These are phyloP conservation scores for Globisporangium acanthophoron DNA, from an alignment of 352 stramenopile species.

Conservation along the genomic window DNA sequence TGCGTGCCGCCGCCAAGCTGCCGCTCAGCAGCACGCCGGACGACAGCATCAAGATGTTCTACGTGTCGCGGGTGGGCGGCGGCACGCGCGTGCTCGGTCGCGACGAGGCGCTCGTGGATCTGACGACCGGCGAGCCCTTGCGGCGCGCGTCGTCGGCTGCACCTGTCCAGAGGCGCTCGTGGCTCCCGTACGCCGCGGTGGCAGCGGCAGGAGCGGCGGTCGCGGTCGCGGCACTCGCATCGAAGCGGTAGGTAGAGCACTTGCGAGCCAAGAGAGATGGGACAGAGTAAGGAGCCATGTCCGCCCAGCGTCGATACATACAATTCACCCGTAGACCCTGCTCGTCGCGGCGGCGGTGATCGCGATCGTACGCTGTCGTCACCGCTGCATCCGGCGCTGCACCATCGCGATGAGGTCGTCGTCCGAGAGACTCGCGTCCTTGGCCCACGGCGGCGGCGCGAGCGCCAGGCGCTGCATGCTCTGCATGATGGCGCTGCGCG, in stretches of 20 bases:
- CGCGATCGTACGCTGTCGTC: too few relatives aligned
- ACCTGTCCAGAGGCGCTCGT: background rate
- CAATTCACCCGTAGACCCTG: too few relatives aligned
- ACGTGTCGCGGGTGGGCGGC: conserved; percentile 55
- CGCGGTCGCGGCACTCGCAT: conserved; percentile 12
- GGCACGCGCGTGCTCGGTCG: conserved; percentile 32
- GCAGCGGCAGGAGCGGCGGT: conserved; percentile 4
- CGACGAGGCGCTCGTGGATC: conserved; percentile 45
- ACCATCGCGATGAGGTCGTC: conserved; percentile 51
- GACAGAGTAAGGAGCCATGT: background rate
- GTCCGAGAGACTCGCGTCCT: conserved; percentile 33
- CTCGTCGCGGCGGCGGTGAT: too few relatives aligned
- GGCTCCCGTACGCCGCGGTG: conserved; percentile 5
- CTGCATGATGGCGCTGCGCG: conserved; percentile 38
- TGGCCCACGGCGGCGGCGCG: conserved; percentile 40
- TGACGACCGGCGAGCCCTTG: conserved; percentile 29
- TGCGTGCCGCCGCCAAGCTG: conserved; percentile 17
- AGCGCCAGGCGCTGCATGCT: conserved; percentile 50
- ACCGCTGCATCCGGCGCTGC: conserved; percentile 2
- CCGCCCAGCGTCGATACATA: too few relatives aligned
- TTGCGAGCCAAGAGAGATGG: too few relatives aligned
- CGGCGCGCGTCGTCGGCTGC: background rate
- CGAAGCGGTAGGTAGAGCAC: conserved; percentile 3
- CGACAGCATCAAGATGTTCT: conserved; percentile 59
- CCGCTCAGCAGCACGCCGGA: conserved; percentile 5